Percentiles rank a stretch among this genome's conserved stretches.
These are phyloP conservation scores for Agaricus sinodeliciosus DNA, from an alignment of 768 basidiomycete genomes.

Conservation along the genomic window DNA sequence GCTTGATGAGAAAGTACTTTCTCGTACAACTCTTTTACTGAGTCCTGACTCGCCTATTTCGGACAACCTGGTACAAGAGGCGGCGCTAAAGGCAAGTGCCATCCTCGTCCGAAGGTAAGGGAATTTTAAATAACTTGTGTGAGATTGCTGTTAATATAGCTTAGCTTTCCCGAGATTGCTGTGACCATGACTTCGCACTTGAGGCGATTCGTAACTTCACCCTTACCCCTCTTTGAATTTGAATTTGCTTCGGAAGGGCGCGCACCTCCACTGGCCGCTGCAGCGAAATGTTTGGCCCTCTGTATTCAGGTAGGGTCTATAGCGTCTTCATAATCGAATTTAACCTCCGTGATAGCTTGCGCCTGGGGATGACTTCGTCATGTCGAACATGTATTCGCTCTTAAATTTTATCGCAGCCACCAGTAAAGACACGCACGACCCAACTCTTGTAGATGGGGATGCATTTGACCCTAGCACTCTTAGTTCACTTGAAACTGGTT, in stretches of 20 bases:
- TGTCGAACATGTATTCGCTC: constrained; percentile 96
- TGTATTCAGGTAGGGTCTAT: constrained; percentile 67
- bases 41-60: constrained; percentile 77
- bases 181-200: constrained; percentile 69
- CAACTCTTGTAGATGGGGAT: constrained; percentile 33
- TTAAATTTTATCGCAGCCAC: constrained; percentile 87
- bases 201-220: constrained; percentile 83
- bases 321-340: not conserved
- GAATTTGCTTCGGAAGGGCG: constrained; percentile 70
- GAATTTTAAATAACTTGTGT: not conserved
- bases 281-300: constrained; percentile 84
- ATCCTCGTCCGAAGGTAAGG: constrained; percentile 77
- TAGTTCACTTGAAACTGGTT: constrained; percentile 55
- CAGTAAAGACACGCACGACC: constrained; percentile 67
- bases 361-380: constrained; percentile 80
- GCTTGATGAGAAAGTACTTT: constrained; percentile 62
- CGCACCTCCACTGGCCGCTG: constrained; percentile 73
- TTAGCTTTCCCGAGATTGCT: constrained; percentile 78
- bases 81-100: constrained; percentile 80
- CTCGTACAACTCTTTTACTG: constrained; percentile 64
- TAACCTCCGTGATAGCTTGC: constrained; percentile 47
- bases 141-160: not conserved
- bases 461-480: constrained; percentile 42
- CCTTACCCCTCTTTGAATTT: constrained; percentile 82
- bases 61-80: constrained; percentile 82